Evolutionary conservation across 2,329 filamentous ascomycete genomes (phyloP).

Genomic region (Exophiala oligosperma): DNA sequence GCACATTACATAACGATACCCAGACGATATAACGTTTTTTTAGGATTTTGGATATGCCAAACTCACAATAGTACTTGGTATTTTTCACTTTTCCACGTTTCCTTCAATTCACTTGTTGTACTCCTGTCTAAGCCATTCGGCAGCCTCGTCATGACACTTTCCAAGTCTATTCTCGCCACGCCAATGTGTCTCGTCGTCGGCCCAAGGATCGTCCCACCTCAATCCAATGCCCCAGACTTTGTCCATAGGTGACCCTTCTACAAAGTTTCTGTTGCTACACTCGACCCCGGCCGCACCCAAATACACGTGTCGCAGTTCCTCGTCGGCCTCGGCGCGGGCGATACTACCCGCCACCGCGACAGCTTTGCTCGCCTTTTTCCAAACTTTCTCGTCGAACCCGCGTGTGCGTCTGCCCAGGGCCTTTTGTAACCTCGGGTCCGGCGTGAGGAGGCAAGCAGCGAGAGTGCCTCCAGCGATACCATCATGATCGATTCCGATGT

Average conservation of each 20-base stretch:
- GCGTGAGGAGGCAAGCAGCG: constrained; percentile 3
- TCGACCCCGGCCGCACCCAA: not conserved
- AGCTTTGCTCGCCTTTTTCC: constrained; percentile 2
- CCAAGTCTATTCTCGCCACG: constrained; percentile 20
- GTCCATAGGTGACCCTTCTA: constrained; percentile 18
- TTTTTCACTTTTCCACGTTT: not conserved
- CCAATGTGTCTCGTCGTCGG: constrained; percentile 14
- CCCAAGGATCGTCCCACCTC: constrained; percentile 10
- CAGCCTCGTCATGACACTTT: constrained; percentile 18
- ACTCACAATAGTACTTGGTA: too few species aligned
- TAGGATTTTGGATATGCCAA: too few species aligned
- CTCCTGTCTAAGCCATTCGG: not conserved
- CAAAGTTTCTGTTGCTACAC: not conserved
- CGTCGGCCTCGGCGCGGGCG: constrained; percentile 15
- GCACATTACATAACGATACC: not conserved
- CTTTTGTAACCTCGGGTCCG: constrained; percentile 11
- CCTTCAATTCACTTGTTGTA: not conserved
- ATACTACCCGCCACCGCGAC: constrained; percentile 13
- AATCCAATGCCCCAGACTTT: constrained; percentile 19
- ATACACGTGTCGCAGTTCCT: constrained; percentile 8
- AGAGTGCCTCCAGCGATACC: not conserved
- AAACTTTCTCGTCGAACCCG: constrained; percentile 10
- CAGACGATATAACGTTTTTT: not conserved
- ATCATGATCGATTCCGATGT: not conserved
- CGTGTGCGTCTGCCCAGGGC: constrained; percentile 2